Percentiles rank a stretch among this genome's conserved stretches.
These are phyloP conservation scores for Phoma herbarum DNA, from an alignment of 2,329 filamentous ascomycete genomes.

Conservation along the genomic window DNA sequence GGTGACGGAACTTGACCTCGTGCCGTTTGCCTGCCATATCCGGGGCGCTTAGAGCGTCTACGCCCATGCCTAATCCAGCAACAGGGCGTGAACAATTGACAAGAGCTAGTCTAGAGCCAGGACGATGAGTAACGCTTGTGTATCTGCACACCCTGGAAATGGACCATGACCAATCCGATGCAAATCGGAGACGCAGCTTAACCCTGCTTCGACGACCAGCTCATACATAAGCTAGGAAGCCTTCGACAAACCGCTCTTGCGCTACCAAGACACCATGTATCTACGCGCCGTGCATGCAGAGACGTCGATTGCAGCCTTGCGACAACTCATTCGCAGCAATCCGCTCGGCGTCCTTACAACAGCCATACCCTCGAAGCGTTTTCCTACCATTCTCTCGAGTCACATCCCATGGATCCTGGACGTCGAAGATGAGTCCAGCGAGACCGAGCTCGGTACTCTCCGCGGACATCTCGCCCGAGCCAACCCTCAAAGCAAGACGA, in stretches of 20 bases:
- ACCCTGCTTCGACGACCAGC: neutral
- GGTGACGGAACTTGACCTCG: neutral
- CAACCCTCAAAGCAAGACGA: conserved; percentile 70
- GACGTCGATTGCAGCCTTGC: conserved; percentile 58
- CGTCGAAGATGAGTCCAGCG: conserved; percentile 48
- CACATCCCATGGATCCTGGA: conserved; percentile 41
- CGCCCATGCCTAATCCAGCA: neutral
- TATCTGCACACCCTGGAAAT: neutral
- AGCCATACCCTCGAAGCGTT: conserved; percentile 54
- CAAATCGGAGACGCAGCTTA: neutral
- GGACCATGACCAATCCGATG: neutral
- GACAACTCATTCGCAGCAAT: conserved; percentile 63
- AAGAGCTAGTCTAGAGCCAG: conserved; percentile 1
- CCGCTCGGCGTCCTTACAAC: conserved; percentile 71
- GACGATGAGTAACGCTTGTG: neutral
- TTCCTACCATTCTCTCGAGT: conserved; percentile 35
- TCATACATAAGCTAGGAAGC: neutral
- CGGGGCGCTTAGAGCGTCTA: conserved; percentile 11
- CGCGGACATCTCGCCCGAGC: conserved; percentile 69
- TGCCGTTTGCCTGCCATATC: conserved; percentile 1
- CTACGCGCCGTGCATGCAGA: conserved; percentile 59
- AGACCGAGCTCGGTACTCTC: conserved; percentile 60
- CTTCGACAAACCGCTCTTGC: neutral
- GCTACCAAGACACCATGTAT: conserved; percentile 60
- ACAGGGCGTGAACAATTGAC: conserved; percentile 6